Conservation (phyloP, 2,329 filamentous ascomycete species). For the Lecanosticta acicola region DNA sequence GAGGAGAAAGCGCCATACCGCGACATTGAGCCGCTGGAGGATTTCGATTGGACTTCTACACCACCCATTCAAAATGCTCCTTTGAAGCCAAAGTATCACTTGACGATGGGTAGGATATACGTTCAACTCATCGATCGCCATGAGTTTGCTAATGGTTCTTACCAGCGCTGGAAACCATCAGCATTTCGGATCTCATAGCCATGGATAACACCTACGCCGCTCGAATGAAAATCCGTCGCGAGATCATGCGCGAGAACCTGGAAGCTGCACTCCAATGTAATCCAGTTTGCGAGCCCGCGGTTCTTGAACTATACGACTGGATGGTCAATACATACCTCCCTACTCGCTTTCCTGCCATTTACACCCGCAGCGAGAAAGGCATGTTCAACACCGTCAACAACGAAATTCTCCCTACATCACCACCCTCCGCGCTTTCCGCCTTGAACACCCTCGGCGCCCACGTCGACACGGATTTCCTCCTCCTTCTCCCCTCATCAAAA, state of each 20-base stretch:
- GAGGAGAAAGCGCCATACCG: slow-evolving; percentile 32
- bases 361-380: slow-evolving; percentile 23
- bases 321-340: slow-evolving; percentile 53
- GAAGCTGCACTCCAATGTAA: slow-evolving; percentile 38
- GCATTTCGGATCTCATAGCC: slow-evolving; percentile 50
- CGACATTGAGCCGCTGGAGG: slow-evolving; percentile 41
- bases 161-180: slow-evolving; percentile 49
- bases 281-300: slow-evolving; percentile 40
- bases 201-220: slow-evolving; percentile 56
- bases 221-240: slow-evolving; percentile 46
- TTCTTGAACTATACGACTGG: slow-evolving; percentile 54
- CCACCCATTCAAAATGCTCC: slow-evolving; percentile 51
- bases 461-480: slow-evolving; percentile 56
- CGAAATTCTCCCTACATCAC: slow-evolving; percentile 37
- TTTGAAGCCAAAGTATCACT: slow-evolving; percentile 57
- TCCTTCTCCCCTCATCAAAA: slow-evolving; percentile 46
- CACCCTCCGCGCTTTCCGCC: slow-evolving; percentile 35
- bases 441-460: slow-evolving; percentile 47
- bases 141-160: slow-evolving; percentile 1
- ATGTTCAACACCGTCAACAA: slow-evolving; percentile 46
- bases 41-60: slow-evolving; percentile 48
- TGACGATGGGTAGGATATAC: slow-evolving; percentile 55
- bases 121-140: neutral
- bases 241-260: slow-evolving; percentile 42
- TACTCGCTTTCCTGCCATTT: slow-evolving; percentile 49